Base-by-base conservation (phyloP, 805 yeast genomes). In the Metschnikowia shivogae region DNA sequence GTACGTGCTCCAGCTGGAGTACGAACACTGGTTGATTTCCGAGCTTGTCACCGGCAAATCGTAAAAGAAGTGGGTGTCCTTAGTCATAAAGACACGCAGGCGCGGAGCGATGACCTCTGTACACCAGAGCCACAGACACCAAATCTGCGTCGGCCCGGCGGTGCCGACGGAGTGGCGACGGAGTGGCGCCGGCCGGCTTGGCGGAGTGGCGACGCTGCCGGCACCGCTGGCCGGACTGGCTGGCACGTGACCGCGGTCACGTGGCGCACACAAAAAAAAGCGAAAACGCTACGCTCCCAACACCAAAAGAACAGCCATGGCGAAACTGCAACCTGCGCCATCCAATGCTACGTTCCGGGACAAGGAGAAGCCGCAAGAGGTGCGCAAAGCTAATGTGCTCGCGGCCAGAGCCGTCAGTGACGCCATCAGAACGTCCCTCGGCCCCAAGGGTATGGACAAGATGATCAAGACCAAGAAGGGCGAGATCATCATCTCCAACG, bases 401-500 rank as follows among this genome's bases (percentile, higher is more conserved):
- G 97, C 97, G 3, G 97, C 97, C 6, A 76, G 92, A 58, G 96
- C 97, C 5, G 97, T 89, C 22, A 89, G 96, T 3, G 97, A 89
- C 66, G 97, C 97, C 39, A 87, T 89, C 58, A 79, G 97, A 66
- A 90, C 97, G 5, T 85, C 98, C 12, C 73, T 93, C 48, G 99
- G 99, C 17, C 99, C 99, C 45, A 92, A 89, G 67, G 99, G 99
- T 49, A 93, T 93, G 99, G 99, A 93, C 67, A 93, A 93, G 73
- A 92, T 93, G 98, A 89, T 88, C 70, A 89, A 89, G 68, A 90
- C 98, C 14, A 84, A 90, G 41, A 79, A 78, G 47, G 98, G 98
- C 33, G 89, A 93, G 61, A 86, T 92, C 57, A 84, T 90, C 60
- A 90, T 93, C 56, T 89, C 98, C 52, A 93, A 93, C 65, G 99